These are phyloP conservation scores for Calonectria montana DNA, from an alignment of 2,329 filamentous ascomycete genomes.

Conservation along the genomic window DNA sequence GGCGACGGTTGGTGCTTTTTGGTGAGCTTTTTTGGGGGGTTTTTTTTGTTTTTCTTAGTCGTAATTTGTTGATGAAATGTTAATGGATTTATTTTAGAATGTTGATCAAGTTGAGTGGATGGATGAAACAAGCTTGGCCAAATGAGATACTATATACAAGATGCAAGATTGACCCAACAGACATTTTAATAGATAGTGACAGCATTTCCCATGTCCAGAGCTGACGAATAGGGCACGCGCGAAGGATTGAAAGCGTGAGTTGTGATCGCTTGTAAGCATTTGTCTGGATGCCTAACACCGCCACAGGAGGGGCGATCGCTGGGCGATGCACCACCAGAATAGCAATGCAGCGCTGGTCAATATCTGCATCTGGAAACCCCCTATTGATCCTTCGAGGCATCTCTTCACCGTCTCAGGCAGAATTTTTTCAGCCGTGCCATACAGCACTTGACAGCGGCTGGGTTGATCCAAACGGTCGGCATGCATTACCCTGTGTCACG, in stretches of 20 bases:
- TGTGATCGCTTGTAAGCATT: not conserved
- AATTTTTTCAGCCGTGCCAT: not conserved
- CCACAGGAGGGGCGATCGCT: not conserved
- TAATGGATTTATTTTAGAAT: not conserved
- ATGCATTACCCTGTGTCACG: not conserved
- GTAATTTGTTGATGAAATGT: not conserved
- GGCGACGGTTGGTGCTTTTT: not conserved
- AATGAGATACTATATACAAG: not conserved
- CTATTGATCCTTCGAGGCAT: not conserved
- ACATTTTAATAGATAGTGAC: not conserved
- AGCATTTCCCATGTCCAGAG: not conserved
- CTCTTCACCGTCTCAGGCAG: not conserved
- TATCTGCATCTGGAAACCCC: not conserved
- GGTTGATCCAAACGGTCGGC: not conserved
- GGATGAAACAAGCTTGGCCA: not conserved
- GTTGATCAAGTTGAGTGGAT: not conserved
- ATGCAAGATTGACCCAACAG: not conserved
- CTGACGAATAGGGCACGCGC: not conserved
- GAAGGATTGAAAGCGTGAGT: not conserved
- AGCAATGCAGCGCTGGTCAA: not conserved
- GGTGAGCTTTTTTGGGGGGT: not conserved
- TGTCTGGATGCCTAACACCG: not conserved
- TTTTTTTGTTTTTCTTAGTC: not conserved
- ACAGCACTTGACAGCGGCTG: not conserved
- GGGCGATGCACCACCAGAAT: conserved; percentile 1